Percentiles rank a stretch among this genome's conserved stretches.
Conservation (phyloP, 164 flowering plant species). For the Euptelea pleiosperma region DNA sequence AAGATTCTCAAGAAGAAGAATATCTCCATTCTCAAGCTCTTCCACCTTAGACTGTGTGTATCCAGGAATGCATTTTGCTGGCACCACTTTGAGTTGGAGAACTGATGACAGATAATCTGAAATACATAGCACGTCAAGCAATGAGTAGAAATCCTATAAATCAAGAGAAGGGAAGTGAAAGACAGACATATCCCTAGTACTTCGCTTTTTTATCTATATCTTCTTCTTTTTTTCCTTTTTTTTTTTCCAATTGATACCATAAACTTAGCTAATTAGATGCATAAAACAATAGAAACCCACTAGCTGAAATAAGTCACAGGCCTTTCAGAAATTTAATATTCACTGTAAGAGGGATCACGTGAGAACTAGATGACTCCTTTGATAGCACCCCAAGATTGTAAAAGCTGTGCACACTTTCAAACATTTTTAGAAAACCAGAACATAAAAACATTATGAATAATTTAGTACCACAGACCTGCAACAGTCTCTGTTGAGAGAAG, state of each 20-base stretch:
- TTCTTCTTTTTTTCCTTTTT: not conserved
- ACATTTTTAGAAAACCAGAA: not conserved
- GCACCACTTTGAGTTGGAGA: constrained; percentile 52
- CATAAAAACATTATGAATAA: too few relatives aligned
- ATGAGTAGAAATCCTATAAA: constrained; percentile 14
- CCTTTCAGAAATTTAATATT: not conserved
- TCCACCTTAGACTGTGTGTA: constrained; percentile 21
- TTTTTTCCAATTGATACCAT: too few relatives aligned
- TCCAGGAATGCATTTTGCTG: constrained; percentile 30
- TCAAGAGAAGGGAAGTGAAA: not conserved
- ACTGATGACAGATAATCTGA: constrained; percentile 67
- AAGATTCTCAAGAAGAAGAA: constrained; percentile 68
- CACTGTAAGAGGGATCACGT: not conserved
- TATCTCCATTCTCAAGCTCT: constrained; percentile 26
- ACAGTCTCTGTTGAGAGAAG: constrained; percentile 31
- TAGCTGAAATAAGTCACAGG: not conserved
- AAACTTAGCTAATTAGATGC: too few relatives aligned
- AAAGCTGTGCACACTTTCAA: not conserved
- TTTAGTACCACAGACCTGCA: constrained; percentile 46
- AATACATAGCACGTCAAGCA: constrained; percentile 17
- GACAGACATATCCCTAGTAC: too few relatives aligned
- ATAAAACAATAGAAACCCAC: not conserved
- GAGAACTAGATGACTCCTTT: not conserved
- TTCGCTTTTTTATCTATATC: not conserved
- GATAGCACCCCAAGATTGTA: not conserved